Evolutionary conservation across 163 green algal genomes (phyloP).

Genomic region (Scenedesmus sp.): DNA sequence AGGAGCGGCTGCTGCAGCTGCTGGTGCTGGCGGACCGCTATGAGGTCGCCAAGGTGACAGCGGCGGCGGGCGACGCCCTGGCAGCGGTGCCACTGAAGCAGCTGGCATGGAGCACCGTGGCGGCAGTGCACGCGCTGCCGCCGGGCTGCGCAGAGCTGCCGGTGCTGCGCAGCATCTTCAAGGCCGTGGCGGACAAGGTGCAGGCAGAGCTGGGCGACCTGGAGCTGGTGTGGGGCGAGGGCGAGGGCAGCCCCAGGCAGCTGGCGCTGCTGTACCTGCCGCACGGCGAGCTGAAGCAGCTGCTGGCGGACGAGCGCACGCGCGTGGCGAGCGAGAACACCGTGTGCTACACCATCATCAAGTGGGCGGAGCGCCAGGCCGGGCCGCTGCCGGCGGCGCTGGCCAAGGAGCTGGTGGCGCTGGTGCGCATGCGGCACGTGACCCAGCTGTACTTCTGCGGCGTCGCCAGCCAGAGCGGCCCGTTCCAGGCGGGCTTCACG

Average conservation of each 20-base stretch:
- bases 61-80: background rate
- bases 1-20: conserved; percentile 18
- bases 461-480: no score
- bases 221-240: background rate
- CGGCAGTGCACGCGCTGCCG: background rate
- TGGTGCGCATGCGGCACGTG: background rate
- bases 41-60: conserved; percentile 10
- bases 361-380: background rate
- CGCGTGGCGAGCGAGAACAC: background rate
- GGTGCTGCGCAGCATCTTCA: no score
- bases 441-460: no score
- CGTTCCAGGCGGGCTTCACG: no score
- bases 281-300: background rate
- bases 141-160: background rate
- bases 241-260: background rate
- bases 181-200: background rate
- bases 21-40: conserved; percentile 7
- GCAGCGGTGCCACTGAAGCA: background rate
- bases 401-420: background rate
- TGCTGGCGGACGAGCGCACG: background rate
- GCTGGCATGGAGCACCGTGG: background rate
- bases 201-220: background rate
- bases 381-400: background rate
- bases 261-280: background rate
- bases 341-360: background rate